Conservation (phyloP, 345 rosid genomes). For the Heritiera littoralis region DNA sequence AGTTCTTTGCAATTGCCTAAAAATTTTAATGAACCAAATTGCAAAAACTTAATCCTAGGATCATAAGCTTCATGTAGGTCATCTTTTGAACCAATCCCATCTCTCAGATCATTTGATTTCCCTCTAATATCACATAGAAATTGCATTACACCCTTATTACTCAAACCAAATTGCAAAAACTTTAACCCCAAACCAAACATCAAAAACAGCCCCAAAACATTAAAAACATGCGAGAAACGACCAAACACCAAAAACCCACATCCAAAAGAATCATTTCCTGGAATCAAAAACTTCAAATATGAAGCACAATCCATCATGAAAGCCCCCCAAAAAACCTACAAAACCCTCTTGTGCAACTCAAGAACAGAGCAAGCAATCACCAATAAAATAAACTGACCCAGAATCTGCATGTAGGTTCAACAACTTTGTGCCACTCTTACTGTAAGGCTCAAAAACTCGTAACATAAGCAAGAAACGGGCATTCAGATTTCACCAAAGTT, state of each 20-base stretch:
- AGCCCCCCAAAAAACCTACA: neutral
- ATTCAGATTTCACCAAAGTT: neutral
- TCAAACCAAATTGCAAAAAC: conserved; percentile 19
- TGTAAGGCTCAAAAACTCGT: conserved; percentile 17
- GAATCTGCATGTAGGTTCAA: conserved; percentile 34
- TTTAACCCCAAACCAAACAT: conserved; percentile 19
- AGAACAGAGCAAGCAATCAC: conserved; percentile 38
- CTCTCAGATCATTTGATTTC: conserved; percentile 25
- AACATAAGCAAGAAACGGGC: conserved; percentile 13
- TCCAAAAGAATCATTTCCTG: conserved; percentile 13
- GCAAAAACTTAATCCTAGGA: conserved; percentile 26
- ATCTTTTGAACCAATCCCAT: conserved; percentile 25
- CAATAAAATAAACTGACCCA: conserved; percentile 30
- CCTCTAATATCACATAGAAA: conserved; percentile 21
- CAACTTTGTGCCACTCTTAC: neutral
- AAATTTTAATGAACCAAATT: conserved; percentile 22
- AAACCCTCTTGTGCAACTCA: conserved; percentile 31
- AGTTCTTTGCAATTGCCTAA: conserved; percentile 31
- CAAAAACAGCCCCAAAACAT: conserved; percentile 23
- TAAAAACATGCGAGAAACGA: conserved; percentile 9
- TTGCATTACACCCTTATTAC: neutral
- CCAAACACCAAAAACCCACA: conserved; percentile 11
- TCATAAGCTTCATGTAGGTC: conserved; percentile 22
- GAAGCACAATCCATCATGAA: conserved; percentile 18
- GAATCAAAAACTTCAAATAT: conserved; percentile 12